Evolutionary conservation across 805 yeast species (phyloP).

Genomic region (Alloascoidea africana): DNA sequence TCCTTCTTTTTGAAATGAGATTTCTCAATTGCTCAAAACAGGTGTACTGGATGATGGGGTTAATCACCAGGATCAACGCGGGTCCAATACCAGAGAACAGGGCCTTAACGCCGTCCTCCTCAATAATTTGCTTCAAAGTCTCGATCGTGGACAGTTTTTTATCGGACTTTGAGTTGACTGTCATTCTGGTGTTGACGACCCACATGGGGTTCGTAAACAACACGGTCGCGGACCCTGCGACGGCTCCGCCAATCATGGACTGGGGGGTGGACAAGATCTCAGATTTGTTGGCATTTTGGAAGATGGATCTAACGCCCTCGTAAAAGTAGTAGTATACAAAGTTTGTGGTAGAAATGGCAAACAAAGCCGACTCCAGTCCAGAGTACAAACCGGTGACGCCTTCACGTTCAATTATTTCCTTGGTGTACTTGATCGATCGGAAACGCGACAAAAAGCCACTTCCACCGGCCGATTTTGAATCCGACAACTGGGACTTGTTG

Average conservation of each 20-base stretch:
- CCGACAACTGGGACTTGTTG: background rate
- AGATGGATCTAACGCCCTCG: slow-evolving; percentile 44
- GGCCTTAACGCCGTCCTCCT: slow-evolving; percentile 55
- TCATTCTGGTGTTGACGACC: slow-evolving; percentile 88
- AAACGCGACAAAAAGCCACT: slow-evolving; percentile 5
- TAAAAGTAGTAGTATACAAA: slow-evolving; percentile 85
- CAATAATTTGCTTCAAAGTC: slow-evolving; percentile 45
- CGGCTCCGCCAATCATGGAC: slow-evolving; percentile 62
- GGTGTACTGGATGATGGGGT: slow-evolving; percentile 88
- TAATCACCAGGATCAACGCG: slow-evolving; percentile 70
- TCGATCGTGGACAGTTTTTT: slow-evolving; percentile 30
- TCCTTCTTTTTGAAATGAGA: slow-evolving; percentile 36
- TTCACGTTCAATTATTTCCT: slow-evolving; percentile 34
- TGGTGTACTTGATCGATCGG: slow-evolving; percentile 14
- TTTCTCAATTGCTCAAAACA: slow-evolving; percentile 79
- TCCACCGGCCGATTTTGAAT: too few relatives aligned
- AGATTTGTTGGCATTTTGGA: slow-evolving; percentile 16
- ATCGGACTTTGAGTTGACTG: slow-evolving; percentile 30
- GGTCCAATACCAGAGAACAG: slow-evolving; percentile 81
- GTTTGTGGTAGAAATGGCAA: slow-evolving; percentile 77
- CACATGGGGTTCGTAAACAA: slow-evolving; percentile 79
- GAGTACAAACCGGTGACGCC: slow-evolving; percentile 62
- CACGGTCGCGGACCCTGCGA: slow-evolving; percentile 80
- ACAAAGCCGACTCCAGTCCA: slow-evolving; percentile 78
- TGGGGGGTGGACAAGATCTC: slow-evolving; percentile 35